A percentile compares a stretch with the other conserved stretches of the same genome.
phyloP scores from a whole-genome alignment of 352 stramenopile species.

The Pythium brassicae region DNA sequence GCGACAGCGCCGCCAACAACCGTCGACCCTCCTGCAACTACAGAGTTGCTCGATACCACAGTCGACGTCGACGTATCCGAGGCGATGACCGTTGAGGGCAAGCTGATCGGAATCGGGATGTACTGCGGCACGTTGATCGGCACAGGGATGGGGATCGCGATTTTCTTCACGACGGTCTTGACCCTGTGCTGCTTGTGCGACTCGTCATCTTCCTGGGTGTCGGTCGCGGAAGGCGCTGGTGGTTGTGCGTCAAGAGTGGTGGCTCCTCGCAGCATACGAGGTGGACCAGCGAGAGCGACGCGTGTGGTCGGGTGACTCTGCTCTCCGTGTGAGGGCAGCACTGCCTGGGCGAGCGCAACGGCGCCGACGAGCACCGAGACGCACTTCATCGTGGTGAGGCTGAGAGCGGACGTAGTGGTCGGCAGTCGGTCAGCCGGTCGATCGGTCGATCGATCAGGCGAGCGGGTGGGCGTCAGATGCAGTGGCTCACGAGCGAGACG shows the following conservation, averaged over 20 bases:
- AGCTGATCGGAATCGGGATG: slow-evolving; percentile 4
- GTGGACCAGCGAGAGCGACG: not conserved
- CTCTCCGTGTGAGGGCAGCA: slow-evolving; percentile 1
- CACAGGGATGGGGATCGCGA: slow-evolving; percentile 2
- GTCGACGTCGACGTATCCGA: not conserved
- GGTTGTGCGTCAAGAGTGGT: not conserved
- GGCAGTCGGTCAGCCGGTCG: no score
- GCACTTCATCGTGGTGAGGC: slow-evolving; percentile 1
- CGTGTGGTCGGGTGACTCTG: not conserved
- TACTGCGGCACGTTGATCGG: slow-evolving; percentile 4
- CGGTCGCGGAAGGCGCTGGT: not conserved
- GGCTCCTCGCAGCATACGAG: not conserved
- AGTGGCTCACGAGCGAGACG: no score
- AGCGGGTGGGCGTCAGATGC: no score
- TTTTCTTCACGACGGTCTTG: slow-evolving; percentile 1
- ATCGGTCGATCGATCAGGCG: no score
- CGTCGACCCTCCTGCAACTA: not conserved
- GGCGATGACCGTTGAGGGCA: not conserved
- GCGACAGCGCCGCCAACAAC: not conserved
- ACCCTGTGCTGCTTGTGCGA: not conserved
- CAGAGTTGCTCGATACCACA: not conserved
- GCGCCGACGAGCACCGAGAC: slow-evolving; percentile 4
- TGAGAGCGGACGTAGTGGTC: not conserved
- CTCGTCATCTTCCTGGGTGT: not conserved
- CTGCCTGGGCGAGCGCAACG: not conserved